Base-by-base conservation (phyloP, 352 stramenopile genomes). In the Stephanocyclus meneghinianus region DNA sequence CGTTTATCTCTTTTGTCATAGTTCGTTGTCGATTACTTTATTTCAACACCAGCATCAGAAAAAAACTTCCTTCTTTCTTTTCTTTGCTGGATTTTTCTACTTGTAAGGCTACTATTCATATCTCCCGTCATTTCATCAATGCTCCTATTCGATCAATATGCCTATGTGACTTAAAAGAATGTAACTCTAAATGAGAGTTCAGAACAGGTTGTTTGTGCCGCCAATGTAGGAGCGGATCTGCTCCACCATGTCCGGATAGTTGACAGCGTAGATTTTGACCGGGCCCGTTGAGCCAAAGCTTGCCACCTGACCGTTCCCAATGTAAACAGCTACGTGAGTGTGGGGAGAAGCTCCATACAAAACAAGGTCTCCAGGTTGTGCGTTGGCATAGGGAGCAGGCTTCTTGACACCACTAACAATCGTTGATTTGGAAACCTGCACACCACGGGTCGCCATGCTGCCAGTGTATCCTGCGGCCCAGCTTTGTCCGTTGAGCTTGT, bases 141-240 rank as follows among this genome's bases (percentile, higher is more conserved):
- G 35, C 35, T 2, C 35, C 35, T 40, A 8, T 40, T 40, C 7
- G 35, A 40, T 26, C 35, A 40, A 40, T 40, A 4, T 8, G 4
- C 35, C 35, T 40, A 40, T 40, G 4, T 40, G 7, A 9, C 35
- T 9, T 40, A 40, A 40, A 9, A 9, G 35, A 40, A 8, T 0
- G 7, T 40, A 8, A 40, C 7, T 11, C n/a, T 53, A 6, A 60
- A 32, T 60, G 15, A 32, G 26, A 35, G 3, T 26, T 60, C 21
- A 29, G 26, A 60, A 60, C 51, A 32, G 51, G n/a, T 60, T 60
- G 51, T 5, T 60, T 29, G 9, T n/a, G 32, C 26, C 32, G 16
- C 51, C 51, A 60, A 60, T 60, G 11, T 32, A 60, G 21, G 51
- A 60, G 21, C 51, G n/a, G n/a, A 60, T 60, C 51, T 32, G 51